A percentile compares a stretch with the other conserved stretches of the same genome.
phyloP scores from a whole-genome alignment of 73 alveolate genomes.

The Tetrahymena thermophila region DNA sequence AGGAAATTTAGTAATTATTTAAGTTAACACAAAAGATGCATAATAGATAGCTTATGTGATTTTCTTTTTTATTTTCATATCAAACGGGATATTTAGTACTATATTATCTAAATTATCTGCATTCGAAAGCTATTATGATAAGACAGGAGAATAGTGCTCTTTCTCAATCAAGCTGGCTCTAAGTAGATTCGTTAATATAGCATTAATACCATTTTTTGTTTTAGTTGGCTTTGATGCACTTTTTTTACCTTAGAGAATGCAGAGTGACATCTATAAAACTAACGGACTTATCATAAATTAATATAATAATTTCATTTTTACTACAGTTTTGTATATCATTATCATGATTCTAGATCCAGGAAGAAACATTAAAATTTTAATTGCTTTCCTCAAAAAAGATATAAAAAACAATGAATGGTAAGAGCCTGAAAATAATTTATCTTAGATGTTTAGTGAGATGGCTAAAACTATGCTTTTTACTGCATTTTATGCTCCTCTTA shows the following conservation, averaged over 20 bases:
- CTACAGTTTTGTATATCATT: neutral
- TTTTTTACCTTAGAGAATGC: neutral
- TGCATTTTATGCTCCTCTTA: neutral
- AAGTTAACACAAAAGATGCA: neutral
- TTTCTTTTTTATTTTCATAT: neutral
- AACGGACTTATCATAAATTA: neutral
- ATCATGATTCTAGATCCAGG: neutral
- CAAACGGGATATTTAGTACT: neutral
- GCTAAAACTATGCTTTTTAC: neutral
- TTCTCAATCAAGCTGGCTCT: neutral
- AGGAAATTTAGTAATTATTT: neutral
- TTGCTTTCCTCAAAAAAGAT: neutral
- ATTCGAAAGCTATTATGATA: neutral
- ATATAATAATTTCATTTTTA: neutral
- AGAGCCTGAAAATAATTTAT: neutral
- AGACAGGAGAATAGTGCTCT: neutral
- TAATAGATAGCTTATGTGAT: neutral
- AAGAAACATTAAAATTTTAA: neutral
- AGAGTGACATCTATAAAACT: neutral
- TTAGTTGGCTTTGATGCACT: neutral
- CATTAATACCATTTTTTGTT: neutral
- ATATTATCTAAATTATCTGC: neutral
- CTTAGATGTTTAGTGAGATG: neutral
- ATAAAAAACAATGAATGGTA: neutral
- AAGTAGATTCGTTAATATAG: neutral